These are phyloP conservation scores for Acorus gramineus DNA, from an alignment of 106 monocot species.

Conservation along the genomic window DNA sequence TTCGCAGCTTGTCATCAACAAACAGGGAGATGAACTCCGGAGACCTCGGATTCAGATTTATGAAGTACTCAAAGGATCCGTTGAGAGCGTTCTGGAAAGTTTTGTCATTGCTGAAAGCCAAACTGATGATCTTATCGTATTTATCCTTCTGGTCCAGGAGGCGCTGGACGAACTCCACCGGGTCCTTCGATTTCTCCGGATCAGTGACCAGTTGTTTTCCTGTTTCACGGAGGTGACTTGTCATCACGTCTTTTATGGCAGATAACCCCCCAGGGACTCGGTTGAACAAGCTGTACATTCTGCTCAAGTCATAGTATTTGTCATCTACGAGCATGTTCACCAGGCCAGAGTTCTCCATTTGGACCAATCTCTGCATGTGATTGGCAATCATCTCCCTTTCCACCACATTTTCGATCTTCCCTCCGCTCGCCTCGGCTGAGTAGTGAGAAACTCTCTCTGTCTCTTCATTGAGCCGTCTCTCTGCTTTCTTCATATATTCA, in stretches of 20 bases:
- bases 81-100: conserved; percentile 92
- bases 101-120: conserved; percentile 80
- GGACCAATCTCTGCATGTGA: conserved; percentile 91
- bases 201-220: conserved; percentile 78
- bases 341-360: conserved; percentile 97
- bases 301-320: conserved; percentile 73
- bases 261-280: conserved; percentile 78
- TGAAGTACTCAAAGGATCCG: conserved; percentile 88
- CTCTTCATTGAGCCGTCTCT: conserved; percentile 85
- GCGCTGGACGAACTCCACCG: conserved; percentile 92
- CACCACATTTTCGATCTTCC: conserved; percentile 77
- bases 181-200: conserved; percentile 77
- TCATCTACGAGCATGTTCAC: conserved; percentile 91
- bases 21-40: conserved; percentile 91
- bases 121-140: conserved; percentile 75
- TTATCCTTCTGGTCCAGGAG: conserved; percentile 82
- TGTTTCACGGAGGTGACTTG: conserved; percentile 68
- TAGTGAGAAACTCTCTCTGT: conserved; percentile 91
- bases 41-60: conserved; percentile 84
- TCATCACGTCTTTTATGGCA: conserved; percentile 75
- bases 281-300: conserved; percentile 81
- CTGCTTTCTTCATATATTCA: conserved; percentile 75
- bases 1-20: conserved; percentile 88
- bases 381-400: conserved; percentile 90
- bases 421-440: conserved; percentile 45